phyloP scores from a whole-genome alignment of 768 basidiomycete genomes.

The Tricholomella constricta region DNA sequence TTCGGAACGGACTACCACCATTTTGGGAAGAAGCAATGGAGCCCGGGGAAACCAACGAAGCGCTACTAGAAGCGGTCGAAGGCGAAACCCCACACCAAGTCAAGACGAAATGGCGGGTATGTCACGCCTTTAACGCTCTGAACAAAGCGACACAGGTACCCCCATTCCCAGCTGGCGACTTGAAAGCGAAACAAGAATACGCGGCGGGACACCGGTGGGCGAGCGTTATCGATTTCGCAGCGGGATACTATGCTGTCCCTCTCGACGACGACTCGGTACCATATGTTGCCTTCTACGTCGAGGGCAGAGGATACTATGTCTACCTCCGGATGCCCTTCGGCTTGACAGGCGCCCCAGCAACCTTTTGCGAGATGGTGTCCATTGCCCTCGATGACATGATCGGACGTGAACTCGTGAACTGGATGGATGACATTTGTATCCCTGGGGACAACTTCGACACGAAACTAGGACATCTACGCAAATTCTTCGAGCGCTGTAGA shows the following conservation, averaged over 20 bases:
- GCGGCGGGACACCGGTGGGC: conserved; percentile 33
- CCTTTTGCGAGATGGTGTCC: conserved; percentile 31
- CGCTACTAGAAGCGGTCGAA: neutral
- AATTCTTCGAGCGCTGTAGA: conserved; percentile 28
- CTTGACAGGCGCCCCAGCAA: conserved; percentile 38
- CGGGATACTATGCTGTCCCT: conserved; percentile 34
- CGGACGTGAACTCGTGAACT: conserved; percentile 27
- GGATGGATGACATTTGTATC: conserved; percentile 39
- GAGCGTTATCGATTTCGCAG: conserved; percentile 38
- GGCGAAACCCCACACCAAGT: neutral
- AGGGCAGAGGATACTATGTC: neutral
- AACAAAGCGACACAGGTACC: conserved; percentile 5
- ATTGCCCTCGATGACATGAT: conserved; percentile 25
- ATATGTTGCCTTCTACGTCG: conserved; percentile 37
- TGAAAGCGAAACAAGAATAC: neutral
- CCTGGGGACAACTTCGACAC: conserved; percentile 33
- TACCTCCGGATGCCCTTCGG: conserved; percentile 40
- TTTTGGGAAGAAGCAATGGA: neutral
- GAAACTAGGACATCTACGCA: conserved; percentile 22
- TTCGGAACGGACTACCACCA: neutral
- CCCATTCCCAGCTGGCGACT: neutral
- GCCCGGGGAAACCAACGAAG: neutral
- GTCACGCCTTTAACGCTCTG: neutral
- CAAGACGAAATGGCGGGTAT: conserved; percentile 4
- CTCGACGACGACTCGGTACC: conserved; percentile 22